A percentile compares a stretch with the other conserved stretches of the same genome.
Evolutionary conservation across 2,329 filamentous ascomycete genomes (phyloP).

Genomic region (Aschersonia sp.): DNA sequence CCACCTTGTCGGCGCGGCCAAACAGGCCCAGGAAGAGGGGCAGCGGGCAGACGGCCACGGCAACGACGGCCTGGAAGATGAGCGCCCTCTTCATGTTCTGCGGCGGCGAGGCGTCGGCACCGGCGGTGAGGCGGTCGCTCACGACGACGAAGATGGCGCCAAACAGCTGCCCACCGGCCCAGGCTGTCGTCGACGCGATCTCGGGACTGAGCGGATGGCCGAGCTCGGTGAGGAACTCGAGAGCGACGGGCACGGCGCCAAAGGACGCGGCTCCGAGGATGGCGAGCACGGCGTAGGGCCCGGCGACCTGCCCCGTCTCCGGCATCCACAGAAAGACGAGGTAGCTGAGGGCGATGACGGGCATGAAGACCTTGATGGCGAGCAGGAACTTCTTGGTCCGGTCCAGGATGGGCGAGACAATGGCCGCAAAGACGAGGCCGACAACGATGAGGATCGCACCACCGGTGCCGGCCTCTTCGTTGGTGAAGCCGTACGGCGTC

Average conservation of each 20-base stretch:
- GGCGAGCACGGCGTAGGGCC: slow-evolving; percentile 61
- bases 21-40: slow-evolving; percentile 58
- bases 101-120: slow-evolving; percentile 38
- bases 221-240: slow-evolving; percentile 80
- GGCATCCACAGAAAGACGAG: slow-evolving; percentile 70
- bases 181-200: slow-evolving; percentile 68
- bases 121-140: slow-evolving; percentile 57
- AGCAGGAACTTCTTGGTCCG: slow-evolving; percentile 65
- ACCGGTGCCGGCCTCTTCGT: slow-evolving; percentile 76
- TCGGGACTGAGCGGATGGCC: slow-evolving; percentile 80
- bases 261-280: slow-evolving; percentile 71
- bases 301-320: slow-evolving; percentile 41
- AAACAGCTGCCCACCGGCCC: slow-evolving; percentile 74
- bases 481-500: slow-evolving; percentile 67
- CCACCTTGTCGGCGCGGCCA: slow-evolving; percentile 39
- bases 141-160: slow-evolving; percentile 76
- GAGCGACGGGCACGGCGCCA: slow-evolving; percentile 63
- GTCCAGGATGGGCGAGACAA: slow-evolving; percentile 72
- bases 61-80: slow-evolving; percentile 65
- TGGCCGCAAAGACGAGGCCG: slow-evolving; percentile 62
- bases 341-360: slow-evolving; percentile 59
- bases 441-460: slow-evolving; percentile 83
- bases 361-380: slow-evolving; percentile 59
- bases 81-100: slow-evolving; percentile 61
- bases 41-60: slow-evolving; percentile 47